Evolutionary conservation across 2,329 filamentous ascomycete species (phyloP), one percentile per base, ranked within the genome.

Genomic region (Raffaelea albimanens): DNA sequence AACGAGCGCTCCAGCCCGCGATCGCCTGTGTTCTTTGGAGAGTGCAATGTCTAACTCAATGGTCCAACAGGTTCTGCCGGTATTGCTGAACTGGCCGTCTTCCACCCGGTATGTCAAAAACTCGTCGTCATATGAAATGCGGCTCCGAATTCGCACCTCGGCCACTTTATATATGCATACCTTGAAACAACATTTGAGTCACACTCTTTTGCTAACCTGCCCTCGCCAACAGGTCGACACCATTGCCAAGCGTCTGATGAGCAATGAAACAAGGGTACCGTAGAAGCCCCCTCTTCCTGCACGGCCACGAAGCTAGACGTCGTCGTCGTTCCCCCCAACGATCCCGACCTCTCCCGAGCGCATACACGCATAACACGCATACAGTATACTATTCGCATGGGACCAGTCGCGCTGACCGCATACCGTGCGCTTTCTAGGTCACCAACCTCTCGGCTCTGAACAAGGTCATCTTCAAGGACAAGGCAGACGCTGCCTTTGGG

Each of bases 161-260:
- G 25, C 25, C 25, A 13, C 13, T 13, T 13, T 13, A 29, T 13
- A 13, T 29, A 29, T 29, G 7, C 25, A 13, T 13, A 29, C 13
- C 25, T 13, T 29, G 25, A n/a, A 10, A 16, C 31, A 16, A 34
- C 31, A 34, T 10, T 16, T 34, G 31, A 34, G 10, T 34, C 9
- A 34, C 31, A 9, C 34, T 10, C n/a, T 13, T 25, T 14, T 42
- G 39, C 53, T 56, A 57, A 58, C 62, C 57, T 49, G 60, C 48
- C 40, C 16, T 5, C 41, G 40, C 31, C 11, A 7, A 53, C 61
- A 91, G 86, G 87, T 98, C 66, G 93, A 98, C 70, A 98, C 93
- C 44, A 96, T 94, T 61, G 91, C 93, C 54, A 98, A 98, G 77
- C 87, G 93, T 58, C 80, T 98, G 69, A 98, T 98, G 93, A 96